Evolutionary conservation across 75 land plant genomes (phyloP).

Genomic region (Pinus albicaulis): DNA sequence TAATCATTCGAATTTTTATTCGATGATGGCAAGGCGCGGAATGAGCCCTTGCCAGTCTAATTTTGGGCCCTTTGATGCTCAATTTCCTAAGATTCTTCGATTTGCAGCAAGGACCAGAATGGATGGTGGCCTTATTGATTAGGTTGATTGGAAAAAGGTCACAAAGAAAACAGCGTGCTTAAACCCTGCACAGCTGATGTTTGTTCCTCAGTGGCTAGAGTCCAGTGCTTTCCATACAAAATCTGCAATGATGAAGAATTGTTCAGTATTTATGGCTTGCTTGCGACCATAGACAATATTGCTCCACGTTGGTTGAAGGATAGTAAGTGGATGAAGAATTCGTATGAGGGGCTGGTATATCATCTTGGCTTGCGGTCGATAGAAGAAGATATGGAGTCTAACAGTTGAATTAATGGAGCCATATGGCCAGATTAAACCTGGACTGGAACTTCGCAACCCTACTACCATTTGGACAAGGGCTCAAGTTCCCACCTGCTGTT

Average conservation of each 20-base stretch:
- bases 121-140: too few relatives aligned
- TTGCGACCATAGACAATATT: conserved; percentile 46
- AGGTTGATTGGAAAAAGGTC: too few relatives aligned
- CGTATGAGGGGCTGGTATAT: conserved; percentile 63
- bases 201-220: too few relatives aligned
- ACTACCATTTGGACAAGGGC: conserved; percentile 74
- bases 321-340: conserved; percentile 36
- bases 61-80: conserved; percentile 51
- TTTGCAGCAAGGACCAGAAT: too few relatives aligned
- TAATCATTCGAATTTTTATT: conserved; percentile 81
- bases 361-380: conserved; percentile 75
- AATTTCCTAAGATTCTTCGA: conserved; percentile 54
- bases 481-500: conserved; percentile 93
- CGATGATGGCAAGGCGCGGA: conserved; percentile 43
- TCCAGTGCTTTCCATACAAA: too few relatives aligned
- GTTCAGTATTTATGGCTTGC: too few relatives aligned
- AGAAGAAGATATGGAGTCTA: conserved; percentile 73
- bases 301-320: conserved; percentile 67
- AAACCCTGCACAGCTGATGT: too few relatives aligned
- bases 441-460: conserved; percentile 72
- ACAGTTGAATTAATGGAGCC: conserved; percentile 90
- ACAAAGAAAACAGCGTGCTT: too few relatives aligned
- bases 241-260: too few relatives aligned
- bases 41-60: conserved; percentile 59
- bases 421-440: conserved; percentile 73